Evolutionary conservation across 768 basidiomycete species (phyloP).

Genomic region (Collybia sordida): DNA sequence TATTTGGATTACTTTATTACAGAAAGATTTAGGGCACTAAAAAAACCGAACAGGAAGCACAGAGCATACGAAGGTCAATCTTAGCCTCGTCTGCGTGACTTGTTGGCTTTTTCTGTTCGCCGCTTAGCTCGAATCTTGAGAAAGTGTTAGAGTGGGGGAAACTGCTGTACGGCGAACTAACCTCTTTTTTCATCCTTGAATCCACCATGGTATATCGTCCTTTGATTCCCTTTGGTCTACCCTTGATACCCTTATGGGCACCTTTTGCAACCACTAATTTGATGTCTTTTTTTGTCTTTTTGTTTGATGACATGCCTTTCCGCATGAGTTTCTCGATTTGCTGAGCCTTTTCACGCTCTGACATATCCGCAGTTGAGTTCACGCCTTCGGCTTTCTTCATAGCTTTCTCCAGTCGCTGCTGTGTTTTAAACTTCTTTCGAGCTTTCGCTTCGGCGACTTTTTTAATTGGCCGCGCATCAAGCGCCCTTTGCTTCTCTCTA

Average conservation of each 20-base stretch:
- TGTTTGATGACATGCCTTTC: conserved; percentile 68
- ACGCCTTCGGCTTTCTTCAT: conserved; percentile 97
- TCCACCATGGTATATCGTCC: conserved; percentile 96
- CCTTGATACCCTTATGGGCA: conserved; percentile 84
- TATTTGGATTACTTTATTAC: too few relatives aligned
- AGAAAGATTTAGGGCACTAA: too few relatives aligned
- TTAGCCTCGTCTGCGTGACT: conserved; percentile 48
- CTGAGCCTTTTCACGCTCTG: conserved; percentile 92
- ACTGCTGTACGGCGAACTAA: conserved; percentile 25
- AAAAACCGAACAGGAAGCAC: too few relatives aligned
- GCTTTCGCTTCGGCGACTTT: conserved; percentile 99
- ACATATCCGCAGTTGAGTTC: conserved; percentile 82
- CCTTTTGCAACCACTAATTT: conserved; percentile 94
- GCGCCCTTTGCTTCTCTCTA: conserved; percentile 85
- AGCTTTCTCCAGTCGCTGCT: conserved; percentile 83
- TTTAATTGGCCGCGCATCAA: conserved; percentile 97
- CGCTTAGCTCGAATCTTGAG: conserved; percentile 79
- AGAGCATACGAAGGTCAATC: neutral
- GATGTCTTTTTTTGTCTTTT: conserved; percentile 69
- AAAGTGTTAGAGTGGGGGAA: conserved; percentile 2
- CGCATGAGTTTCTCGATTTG: conserved; percentile 92
- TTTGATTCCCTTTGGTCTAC: conserved; percentile 93
- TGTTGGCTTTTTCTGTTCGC: conserved; percentile 71
- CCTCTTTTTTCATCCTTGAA: conserved; percentile 91
- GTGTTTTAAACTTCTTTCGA: conserved; percentile 90